A percentile compares a stretch with the other conserved stretches of the same genome.
These are phyloP conservation scores for Hylodesmum podocarpum DNA, from an alignment of 306 rosid species.

Conservation along the genomic window DNA sequence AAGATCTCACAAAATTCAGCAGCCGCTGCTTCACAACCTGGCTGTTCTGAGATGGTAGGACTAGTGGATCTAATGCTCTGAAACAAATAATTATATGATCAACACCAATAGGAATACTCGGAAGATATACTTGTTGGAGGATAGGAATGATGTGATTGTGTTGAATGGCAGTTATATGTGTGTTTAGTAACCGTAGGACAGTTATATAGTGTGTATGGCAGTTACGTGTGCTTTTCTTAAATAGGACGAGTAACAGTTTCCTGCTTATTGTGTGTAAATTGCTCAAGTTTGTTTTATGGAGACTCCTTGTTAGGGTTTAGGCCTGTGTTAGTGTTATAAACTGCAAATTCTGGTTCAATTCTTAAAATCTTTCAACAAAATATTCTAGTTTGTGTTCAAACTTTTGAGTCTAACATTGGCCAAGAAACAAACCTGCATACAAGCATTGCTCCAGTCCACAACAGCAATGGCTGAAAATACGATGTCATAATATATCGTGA, in stretches of 20 bases:
- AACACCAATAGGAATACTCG: conserved; percentile 28
- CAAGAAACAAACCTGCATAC: conserved; percentile 71
- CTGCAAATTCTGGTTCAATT: neutral
- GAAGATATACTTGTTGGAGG: neutral
- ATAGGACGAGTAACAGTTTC: neutral
- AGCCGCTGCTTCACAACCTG: conserved; percentile 88
- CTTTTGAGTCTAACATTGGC: neutral
- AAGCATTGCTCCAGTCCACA: conserved; percentile 85
- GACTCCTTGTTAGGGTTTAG: neutral
- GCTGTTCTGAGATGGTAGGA: conserved; percentile 73
- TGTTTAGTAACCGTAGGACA: neutral
- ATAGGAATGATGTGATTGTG: neutral
- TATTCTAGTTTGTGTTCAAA: neutral
- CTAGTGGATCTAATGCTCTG: conserved; percentile 90
- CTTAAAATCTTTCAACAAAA: neutral
- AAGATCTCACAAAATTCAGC: conserved; percentile 69
- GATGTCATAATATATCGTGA: conserved; percentile 59
- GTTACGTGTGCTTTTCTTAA: neutral
- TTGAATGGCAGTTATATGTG: neutral
- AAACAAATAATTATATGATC: conserved; percentile 33
- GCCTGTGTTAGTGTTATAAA: neutral
- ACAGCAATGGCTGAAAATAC: conserved; percentile 82
- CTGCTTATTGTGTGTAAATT: neutral
- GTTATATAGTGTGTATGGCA: neutral
- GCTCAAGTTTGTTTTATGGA: neutral